These are phyloP conservation scores for Stereocaulon alpinum DNA, from an alignment of 495 filamentous ascomycete species.

Conservation along the genomic window DNA sequence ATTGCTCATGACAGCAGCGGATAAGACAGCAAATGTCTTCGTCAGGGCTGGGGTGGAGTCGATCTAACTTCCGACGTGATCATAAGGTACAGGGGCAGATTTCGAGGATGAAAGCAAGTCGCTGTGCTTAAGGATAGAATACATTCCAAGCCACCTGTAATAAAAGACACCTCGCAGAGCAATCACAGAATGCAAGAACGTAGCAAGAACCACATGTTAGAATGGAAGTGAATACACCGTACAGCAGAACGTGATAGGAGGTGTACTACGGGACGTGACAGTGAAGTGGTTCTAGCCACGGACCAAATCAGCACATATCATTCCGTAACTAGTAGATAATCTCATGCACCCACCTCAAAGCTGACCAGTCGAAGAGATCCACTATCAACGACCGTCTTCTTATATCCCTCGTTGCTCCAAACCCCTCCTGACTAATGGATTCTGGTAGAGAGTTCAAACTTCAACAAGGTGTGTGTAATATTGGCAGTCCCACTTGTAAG, in stretches of 20 bases:
- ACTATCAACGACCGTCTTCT: no score
- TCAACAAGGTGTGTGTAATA: no score
- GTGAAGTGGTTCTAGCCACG: background rate
- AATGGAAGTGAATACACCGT: background rate
- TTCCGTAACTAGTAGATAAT: background rate
- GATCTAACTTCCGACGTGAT: background rate
- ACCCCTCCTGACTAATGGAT: background rate
- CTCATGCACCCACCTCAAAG: background rate
- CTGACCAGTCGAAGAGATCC: background rate
- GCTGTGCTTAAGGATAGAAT: background rate
- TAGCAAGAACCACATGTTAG: background rate
- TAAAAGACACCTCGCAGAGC: background rate
- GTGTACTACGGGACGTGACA: background rate
- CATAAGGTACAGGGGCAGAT: background rate
- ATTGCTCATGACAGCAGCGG: constrained; percentile 5
- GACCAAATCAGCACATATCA: background rate
- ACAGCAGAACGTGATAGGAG: background rate
- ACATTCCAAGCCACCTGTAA: background rate
- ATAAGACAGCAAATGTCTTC: background rate
- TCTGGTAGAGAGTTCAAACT: no score
- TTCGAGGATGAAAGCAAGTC: background rate
- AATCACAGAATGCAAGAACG: background rate
- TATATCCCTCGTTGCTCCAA: no score
- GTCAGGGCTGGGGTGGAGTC: background rate
- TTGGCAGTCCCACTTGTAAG: background rate